A percentile compares a stretch with the other conserved stretches of the same genome.
Conservation (phyloP, 768 basidiomycete species). For the Xerocomellus chrysenteron region DNA sequence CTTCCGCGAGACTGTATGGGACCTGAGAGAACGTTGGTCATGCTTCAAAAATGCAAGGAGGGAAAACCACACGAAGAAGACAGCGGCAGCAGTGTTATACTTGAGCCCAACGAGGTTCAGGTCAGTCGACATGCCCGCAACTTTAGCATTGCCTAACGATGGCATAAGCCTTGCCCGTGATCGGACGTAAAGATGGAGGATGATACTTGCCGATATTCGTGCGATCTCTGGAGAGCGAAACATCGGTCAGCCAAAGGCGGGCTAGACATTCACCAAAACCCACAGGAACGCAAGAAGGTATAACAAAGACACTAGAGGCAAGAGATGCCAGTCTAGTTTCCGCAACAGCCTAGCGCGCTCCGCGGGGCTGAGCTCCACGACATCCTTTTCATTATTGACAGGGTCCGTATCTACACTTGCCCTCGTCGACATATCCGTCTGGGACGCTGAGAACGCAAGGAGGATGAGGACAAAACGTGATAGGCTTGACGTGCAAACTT, state of each 20-base stretch:
- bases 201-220: constrained; percentile 41
- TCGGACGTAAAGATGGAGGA: background rate
- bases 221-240: constrained; percentile 35
- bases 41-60: background rate
- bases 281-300: constrained; percentile 49
- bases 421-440: constrained; percentile 16
- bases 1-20: constrained; percentile 38
- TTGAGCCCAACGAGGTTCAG: constrained; percentile 33
- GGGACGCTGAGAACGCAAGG: background rate
- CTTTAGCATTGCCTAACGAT: constrained; percentile 39
- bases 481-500: no score
- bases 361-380: constrained; percentile 7
- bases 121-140: constrained; percentile 45
- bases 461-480: background rate
- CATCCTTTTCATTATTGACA: constrained; percentile 13
- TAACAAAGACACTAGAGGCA: constrained; percentile 45
- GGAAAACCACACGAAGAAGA: constrained; percentile 35
- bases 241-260: background rate
- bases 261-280: constrained; percentile 15
- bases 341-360: constrained; percentile 34
- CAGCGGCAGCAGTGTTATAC: constrained; percentile 39
- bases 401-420: constrained; percentile 10
- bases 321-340: constrained; percentile 45
- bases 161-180: background rate
- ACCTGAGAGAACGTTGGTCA: constrained; percentile 20